Conservation (phyloP, 371 early-diverging fungal genomes). For the Mucor circinelloides region DNA sequence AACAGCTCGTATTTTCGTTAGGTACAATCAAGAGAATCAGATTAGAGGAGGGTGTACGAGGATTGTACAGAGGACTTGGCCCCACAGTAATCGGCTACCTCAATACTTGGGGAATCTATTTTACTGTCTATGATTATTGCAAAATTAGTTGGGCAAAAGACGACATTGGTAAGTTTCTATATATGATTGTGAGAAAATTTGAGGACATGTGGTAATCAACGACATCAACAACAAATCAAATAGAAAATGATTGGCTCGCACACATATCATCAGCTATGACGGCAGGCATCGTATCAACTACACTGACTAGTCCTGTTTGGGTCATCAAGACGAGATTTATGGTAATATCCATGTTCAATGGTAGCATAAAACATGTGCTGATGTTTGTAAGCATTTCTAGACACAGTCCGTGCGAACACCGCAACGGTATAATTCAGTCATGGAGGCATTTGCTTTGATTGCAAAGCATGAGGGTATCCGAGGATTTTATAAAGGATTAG, state of each 20-base stretch:
- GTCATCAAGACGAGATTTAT: conserved; percentile 93
- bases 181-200: conserved; percentile 22
- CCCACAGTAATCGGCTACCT: conserved; percentile 89
- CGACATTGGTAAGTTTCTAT: conserved; percentile 18
- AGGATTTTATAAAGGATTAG: conserved; percentile 91
- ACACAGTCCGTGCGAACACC: conserved; percentile 72
- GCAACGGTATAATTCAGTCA: conserved; percentile 70
- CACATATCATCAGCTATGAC: conserved; percentile 84
- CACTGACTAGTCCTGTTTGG: conserved; percentile 92
- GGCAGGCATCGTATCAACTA: conserved; percentile 81
- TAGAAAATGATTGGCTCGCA: conserved; percentile 55
- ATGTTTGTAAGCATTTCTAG: conserved; percentile 25
- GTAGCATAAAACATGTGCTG: not conserved
- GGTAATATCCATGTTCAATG: conserved; percentile 43
- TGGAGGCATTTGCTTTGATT: conserved; percentile 73
- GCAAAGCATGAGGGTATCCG: conserved; percentile 67
- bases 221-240: not conserved
- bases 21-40: conserved; percentile 77
- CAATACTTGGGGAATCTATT: conserved; percentile 93
- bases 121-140: conserved; percentile 75
- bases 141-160: conserved; percentile 44
- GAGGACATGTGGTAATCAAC: conserved; percentile 23
- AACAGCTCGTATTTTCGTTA: conserved; percentile 7
- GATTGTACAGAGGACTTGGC: conserved; percentile 89
- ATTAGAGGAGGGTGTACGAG: conserved; percentile 84